phyloP scores from a whole-genome alignment of 2,329 filamentous ascomycete genomes.

The Pezicula carpinea region DNA sequence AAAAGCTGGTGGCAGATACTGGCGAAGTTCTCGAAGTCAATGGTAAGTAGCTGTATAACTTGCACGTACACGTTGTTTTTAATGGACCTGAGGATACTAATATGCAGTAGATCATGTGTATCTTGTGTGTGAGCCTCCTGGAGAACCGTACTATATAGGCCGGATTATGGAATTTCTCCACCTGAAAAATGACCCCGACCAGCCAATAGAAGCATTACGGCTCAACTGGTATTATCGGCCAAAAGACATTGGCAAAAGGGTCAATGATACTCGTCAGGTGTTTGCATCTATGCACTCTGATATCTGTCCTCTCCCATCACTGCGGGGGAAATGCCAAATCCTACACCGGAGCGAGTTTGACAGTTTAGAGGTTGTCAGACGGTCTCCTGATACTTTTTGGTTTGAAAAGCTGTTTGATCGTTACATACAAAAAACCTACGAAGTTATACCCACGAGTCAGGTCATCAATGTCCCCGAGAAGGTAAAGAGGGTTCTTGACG shows the following conservation, averaged over 20 bases:
- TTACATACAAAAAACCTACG: conserved; percentile 97
- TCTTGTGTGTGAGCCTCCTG: conserved; percentile 93
- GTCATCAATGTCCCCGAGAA: conserved; percentile 95
- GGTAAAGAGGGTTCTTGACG: conserved; percentile 92
- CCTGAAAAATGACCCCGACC: conserved; percentile 64
- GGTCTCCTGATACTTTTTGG: conserved; percentile 85
- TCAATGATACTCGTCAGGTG: conserved; percentile 83
- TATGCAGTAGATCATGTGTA: conserved; percentile 71
- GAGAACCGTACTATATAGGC: conserved; percentile 95
- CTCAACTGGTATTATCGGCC: conserved; percentile 99
- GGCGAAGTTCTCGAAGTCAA: conserved; percentile 79
- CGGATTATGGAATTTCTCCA: conserved; percentile 98
- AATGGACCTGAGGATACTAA: conserved; percentile 11
- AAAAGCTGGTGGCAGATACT: conserved; percentile 82
- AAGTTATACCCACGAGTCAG: conserved; percentile 84
- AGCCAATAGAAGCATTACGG: conserved; percentile 78
- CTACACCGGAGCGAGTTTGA: conserved; percentile 81
- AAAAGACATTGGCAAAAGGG: conserved; percentile 89
- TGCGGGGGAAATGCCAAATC: conserved; percentile 92
- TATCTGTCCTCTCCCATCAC: conserved; percentile 82
- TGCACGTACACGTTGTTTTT: conserved; percentile 7
- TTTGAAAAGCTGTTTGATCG: conserved; percentile 97
- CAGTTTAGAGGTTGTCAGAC: conserved; percentile 79
- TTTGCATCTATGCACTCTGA: conserved; percentile 99
- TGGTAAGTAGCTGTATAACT: conserved; percentile 54